Base-by-base conservation (phyloP, 805 yeast genomes). In the Starmera dryadoides region DNA sequence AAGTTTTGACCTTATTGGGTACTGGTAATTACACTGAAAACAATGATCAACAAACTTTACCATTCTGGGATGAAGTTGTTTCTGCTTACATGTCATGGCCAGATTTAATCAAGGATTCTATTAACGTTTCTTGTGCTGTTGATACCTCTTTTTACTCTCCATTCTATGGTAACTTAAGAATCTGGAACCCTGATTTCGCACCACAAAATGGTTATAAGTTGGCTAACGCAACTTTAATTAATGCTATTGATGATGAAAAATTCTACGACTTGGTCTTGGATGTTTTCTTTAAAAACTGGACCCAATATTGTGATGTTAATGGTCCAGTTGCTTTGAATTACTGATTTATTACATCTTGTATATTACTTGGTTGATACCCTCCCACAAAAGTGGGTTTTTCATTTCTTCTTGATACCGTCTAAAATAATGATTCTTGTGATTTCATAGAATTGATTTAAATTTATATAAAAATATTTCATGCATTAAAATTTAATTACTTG, bases 1-100 rank as follows among this genome's bases (percentile, higher is more conserved):
- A 56, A 36, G 57, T 63, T 22, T 42, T 49, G 23, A 50, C 51
- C 28, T 49, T 61, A 38, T 51, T 67, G 20, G 61, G 56, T 18
- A 58, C 63, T 21, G 69, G 69, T 35, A 64, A 63, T 45, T 55
- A 60, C 47, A 35, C 59, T 8, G 45, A 44, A 32, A 58, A 50
- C 44, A 51, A 50, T 41, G 60, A 57, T 17, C 62, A 59, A 43
- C 53, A 59, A 40, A 56, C 60, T n/a, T 50, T 67, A 32, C 71
- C 71, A 47, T 61, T 62, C 51, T 64, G 71, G 70, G 70, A 65
- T 49, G 66, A 62, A 36, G 69, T 62, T 42, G 70, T 64, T 25
- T 47, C 63, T 35, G 63, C 62, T 6, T 58, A 55, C 48, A 55
- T 65, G 58, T 54, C 60, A 4, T 55, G 41, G 49, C 70, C 70